A percentile compares a stretch with the other conserved stretches of the same genome.
Conservation (phyloP, 2,329 filamentous ascomycete species). For the Emmonsia crescens region DNA sequence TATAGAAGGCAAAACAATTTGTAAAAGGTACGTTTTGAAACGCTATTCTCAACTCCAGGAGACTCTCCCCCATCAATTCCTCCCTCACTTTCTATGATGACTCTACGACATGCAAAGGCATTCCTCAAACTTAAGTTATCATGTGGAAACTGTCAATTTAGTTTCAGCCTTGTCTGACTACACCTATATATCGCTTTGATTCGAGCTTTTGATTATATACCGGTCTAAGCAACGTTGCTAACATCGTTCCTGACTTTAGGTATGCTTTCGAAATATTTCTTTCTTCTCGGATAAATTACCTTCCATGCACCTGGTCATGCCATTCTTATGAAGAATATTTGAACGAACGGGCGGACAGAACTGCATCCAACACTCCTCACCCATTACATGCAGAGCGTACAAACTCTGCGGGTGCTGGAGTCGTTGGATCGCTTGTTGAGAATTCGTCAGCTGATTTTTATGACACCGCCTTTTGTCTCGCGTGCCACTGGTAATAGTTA, state of each 20-base stretch:
- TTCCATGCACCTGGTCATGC: conserved; percentile 8
- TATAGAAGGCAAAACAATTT: conserved; percentile 5
- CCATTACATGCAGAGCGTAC: conserved; percentile 49
- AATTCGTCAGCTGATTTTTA: conserved; percentile 53
- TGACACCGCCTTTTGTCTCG: not conserved
- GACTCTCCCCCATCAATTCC: conserved; percentile 7
- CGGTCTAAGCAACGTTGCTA: conserved; percentile 21
- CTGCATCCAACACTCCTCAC: conserved; percentile 41
- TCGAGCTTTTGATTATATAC: conserved; percentile 10
- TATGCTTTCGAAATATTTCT: not conserved
- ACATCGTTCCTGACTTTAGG: conserved; percentile 5
- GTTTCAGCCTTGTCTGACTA: conserved; percentile 62
- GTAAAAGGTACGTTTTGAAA: conserved; percentile 34
- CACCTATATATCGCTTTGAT: conserved; percentile 10
- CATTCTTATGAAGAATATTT: conserved; percentile 47
- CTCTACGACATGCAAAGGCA: conserved; percentile 54
- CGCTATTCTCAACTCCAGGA: not conserved
- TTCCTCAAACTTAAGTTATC: conserved; percentile 56
- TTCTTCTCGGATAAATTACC: conserved; percentile 13
- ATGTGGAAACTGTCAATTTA: conserved; percentile 52
- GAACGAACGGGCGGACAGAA: conserved; percentile 62
- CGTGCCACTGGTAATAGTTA: not conserved
- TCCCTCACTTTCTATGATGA: conserved; percentile 41
- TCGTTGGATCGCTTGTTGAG: conserved; percentile 53
- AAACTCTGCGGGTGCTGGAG: conserved; percentile 49